Evolutionary conservation across 192 early-diverging fungal species (phyloP), one percentile per base, ranked within the genome.

Genomic region (Dispira simplex): DNA sequence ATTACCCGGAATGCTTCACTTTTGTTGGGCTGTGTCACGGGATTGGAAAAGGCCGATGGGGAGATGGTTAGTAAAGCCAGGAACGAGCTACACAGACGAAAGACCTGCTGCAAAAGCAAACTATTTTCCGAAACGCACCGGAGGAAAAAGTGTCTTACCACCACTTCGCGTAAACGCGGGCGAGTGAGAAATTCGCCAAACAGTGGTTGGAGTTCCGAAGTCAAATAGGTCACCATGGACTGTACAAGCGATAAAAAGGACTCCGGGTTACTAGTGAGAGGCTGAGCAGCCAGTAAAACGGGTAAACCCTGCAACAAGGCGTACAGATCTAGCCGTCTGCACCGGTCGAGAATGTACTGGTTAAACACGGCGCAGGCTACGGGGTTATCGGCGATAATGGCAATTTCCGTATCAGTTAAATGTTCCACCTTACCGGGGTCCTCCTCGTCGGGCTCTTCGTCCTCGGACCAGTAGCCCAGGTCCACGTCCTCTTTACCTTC

Each of bases 291-390:
- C 48, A 49, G 48, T 21, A 49, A 20, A 21, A 49, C 48, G 48
- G 48, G 48, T 49, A 49, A 49, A 49, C 3, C 48, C 9, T 49
- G 48, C 4, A 49, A 4, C 21, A 49, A 9, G 48, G 48, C 48
- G 18, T 20, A 16, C 16, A 16, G 8, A 8, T 49, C 48, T 49
- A 49, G 9, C 48, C 21, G 48, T 21, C 4, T 21, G 18, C 16
- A 21, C 18, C 48, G 48, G 48, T 49, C 48, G 3, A 49, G 48
- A 21, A 49, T 49, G 48, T 49, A 49, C 48, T 49, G 48, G 48
- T 21, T 20, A 21, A 20, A 49, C 18, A 49, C 48, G 1, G 16
- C 1, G 18, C 16, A 49, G 18, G 48, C 48, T 5, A 49, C 48
- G 18, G 16, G 9, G 21, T 49, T 49, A 4, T 16, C 16, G 48